Evolutionary conservation across 306 rosid species (phyloP), one percentile per base, ranked within the genome.

Genomic region (Prinsepia uniflora): DNA sequence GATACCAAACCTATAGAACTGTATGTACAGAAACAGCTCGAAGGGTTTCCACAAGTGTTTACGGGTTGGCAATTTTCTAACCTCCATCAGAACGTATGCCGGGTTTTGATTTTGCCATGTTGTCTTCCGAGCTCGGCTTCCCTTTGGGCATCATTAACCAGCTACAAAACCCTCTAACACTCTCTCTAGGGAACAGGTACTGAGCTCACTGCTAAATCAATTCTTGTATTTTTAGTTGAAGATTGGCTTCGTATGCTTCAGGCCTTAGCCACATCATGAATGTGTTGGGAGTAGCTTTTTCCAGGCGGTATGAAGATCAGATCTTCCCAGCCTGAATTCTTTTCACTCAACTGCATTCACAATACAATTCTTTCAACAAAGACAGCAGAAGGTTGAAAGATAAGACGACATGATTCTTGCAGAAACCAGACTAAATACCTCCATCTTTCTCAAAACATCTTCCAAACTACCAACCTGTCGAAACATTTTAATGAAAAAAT

Each of bases 251-350:
- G 10, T 10, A 8, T 24, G 47, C 78, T 74, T 91, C 88, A 87
- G 14, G 82, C 78, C 11, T 80, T 78, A 41, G 58, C 77, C 78
- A 87, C 81, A 78, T 91, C 96, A 82, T 89, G 86, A 79, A 91
- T 72, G 83, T 89, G 96, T 77, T 94, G 95, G 59, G 89, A 83
- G 76, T 67, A 89, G 83, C 95, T 84, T 83, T 94, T 91, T 20
- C 97, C 97, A 2, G 97, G 97, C 30, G 97, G 99, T 83, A 94
- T 84, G 77, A 94, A 94, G 76, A 94, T 86, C 79, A 94, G 76
- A 86, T 91, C 99, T 67, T 94, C 99, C 99, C 99, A 94, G 43
- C 96, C 99, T 13, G 87, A 83, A 67, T 72, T 86, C 73, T 72
- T 86, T 59, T 94, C 92, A 75, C 92, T 91, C 73, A 67, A 74